Conservation (phyloP, 257 asterid species). For the Penstemon barbatus region DNA sequence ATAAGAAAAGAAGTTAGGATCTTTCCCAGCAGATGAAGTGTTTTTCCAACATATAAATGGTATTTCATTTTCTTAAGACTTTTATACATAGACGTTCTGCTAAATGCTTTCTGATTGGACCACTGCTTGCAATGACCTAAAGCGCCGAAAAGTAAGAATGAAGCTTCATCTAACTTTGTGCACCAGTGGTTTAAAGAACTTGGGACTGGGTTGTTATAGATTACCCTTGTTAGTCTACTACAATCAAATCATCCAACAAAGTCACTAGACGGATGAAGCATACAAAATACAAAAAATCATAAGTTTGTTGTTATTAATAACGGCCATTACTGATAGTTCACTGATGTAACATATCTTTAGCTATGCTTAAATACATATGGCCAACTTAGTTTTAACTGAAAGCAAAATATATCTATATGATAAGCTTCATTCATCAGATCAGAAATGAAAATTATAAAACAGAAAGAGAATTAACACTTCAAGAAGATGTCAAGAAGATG, state of each 20-base stretch:
- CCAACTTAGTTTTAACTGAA: slow-evolving; percentile 26
- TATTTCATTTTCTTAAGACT: neutral
- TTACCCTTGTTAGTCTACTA: slow-evolving; percentile 10
- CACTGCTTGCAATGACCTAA: slow-evolving; percentile 6
- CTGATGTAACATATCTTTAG: neutral
- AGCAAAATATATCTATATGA: slow-evolving; percentile 3
- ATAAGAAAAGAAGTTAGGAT: slow-evolving; percentile 29
- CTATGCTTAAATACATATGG: slow-evolving; percentile 3
- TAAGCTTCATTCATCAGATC: slow-evolving; percentile 20
- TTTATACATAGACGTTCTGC: slow-evolving; percentile 8
- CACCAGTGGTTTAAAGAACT: neutral
- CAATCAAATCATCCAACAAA: slow-evolving; percentile 16
- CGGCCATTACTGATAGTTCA: neutral
- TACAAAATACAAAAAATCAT: neutral
- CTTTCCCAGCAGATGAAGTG: slow-evolving; percentile 11
- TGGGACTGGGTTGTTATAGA: neutral
- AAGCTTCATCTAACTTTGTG: slow-evolving; percentile 9
- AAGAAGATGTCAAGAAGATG: slow-evolving; percentile 34
- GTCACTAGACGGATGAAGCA: slow-evolving; percentile 12
- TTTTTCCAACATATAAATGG: neutral
- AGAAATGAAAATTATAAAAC: slow-evolving; percentile 24
- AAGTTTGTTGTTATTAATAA: neutral
- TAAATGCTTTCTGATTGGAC: slow-evolving; percentile 5
- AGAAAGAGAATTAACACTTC: slow-evolving; percentile 27
- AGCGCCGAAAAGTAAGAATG: slow-evolving; percentile 19